phyloP scores from a whole-genome alignment of 345 rosid genomes.

The Aegle marmelos region DNA sequence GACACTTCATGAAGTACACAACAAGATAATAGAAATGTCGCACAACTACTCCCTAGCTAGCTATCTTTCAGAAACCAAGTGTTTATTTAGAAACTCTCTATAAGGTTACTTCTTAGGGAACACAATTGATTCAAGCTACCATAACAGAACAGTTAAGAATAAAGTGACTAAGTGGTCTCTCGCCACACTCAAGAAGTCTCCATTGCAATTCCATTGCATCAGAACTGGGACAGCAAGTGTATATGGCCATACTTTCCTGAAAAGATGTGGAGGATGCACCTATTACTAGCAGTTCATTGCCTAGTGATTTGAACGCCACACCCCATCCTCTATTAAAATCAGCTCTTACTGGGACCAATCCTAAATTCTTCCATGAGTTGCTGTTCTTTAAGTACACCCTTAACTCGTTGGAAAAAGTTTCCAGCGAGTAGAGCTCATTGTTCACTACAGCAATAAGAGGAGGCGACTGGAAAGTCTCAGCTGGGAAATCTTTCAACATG shows the following conservation, averaged over 20 bases:
- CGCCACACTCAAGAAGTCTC: conserved; percentile 54
- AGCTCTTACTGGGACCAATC: conserved; percentile 73
- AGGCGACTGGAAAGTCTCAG: conserved; percentile 59
- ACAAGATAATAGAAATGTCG: conserved; percentile 2
- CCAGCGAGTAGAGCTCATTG: conserved; percentile 67
- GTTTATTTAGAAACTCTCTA: conserved; percentile 10
- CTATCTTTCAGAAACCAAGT: not conserved
- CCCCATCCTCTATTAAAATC: conserved; percentile 82
- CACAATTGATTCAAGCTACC: conserved; percentile 45
- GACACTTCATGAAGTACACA: not conserved
- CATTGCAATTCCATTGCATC: conserved; percentile 45
- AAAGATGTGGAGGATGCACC: conserved; percentile 53
- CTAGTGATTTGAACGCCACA: conserved; percentile 88
- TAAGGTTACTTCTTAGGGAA: conserved; percentile 1
- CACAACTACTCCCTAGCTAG: not conserved
- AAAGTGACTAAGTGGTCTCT: conserved; percentile 59
- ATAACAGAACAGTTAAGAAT: conserved; percentile 80
- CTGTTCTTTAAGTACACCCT: conserved; percentile 49
- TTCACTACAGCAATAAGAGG: conserved; percentile 75
- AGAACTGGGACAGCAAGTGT: conserved; percentile 59
- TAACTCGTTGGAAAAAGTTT: conserved; percentile 64
- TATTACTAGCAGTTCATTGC: conserved; percentile 71
- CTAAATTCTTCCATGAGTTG: conserved; percentile 75
- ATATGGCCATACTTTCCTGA: conserved; percentile 54
- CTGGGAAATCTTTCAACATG: conserved; percentile 51